Conservation (phyloP, 2,329 filamentous ascomycete species). For the Metarhizium rileyi region DNA sequence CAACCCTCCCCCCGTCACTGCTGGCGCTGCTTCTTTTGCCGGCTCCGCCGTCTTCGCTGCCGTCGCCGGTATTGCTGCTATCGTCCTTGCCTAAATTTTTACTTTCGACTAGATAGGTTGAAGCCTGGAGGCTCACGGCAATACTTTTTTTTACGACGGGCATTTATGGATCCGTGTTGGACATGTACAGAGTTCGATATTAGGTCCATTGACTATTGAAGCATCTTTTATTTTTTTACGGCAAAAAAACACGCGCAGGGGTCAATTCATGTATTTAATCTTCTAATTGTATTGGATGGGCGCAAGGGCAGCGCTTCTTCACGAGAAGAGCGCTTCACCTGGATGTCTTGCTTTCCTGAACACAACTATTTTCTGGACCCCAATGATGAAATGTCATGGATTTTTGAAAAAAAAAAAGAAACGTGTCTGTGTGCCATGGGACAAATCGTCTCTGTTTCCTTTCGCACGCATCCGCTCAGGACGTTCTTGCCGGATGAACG, state of each 20-base stretch:
- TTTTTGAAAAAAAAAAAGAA: too few relatives aligned
- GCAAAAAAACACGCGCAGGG: slow-evolving; percentile 10
- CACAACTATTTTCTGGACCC: slow-evolving; percentile 5
- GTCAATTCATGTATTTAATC: slow-evolving; percentile 31
- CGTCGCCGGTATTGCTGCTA: slow-evolving; percentile 42
- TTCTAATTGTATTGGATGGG: slow-evolving; percentile 33
- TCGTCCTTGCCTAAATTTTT: slow-evolving; percentile 43
- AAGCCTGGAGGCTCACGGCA: slow-evolving; percentile 32
- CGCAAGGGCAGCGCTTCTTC: slow-evolving; percentile 12
- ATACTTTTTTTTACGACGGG: slow-evolving; percentile 22
- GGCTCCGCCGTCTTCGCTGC: slow-evolving; percentile 46
- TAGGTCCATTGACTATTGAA: slow-evolving; percentile 25
- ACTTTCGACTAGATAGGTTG: slow-evolving; percentile 24
- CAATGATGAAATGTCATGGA: too few relatives aligned
- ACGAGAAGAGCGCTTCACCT: slow-evolving; percentile 9
- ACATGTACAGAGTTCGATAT: slow-evolving; percentile 29
- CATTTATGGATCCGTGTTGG: slow-evolving; percentile 21
- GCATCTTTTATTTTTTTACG: slow-evolving; percentile 18
- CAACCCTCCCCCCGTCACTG: slow-evolving; percentile 31
- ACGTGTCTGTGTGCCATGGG: too few relatives aligned
- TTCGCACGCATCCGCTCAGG: too few relatives aligned
- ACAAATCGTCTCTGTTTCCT: too few relatives aligned
- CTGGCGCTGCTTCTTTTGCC: slow-evolving; percentile 42
- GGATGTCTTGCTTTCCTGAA: slow-evolving; percentile 13
- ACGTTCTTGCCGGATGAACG: too few relatives aligned